Conservation (phyloP, 1,139 yeast genomes). For the Hanseniaspora sp. region DNA sequence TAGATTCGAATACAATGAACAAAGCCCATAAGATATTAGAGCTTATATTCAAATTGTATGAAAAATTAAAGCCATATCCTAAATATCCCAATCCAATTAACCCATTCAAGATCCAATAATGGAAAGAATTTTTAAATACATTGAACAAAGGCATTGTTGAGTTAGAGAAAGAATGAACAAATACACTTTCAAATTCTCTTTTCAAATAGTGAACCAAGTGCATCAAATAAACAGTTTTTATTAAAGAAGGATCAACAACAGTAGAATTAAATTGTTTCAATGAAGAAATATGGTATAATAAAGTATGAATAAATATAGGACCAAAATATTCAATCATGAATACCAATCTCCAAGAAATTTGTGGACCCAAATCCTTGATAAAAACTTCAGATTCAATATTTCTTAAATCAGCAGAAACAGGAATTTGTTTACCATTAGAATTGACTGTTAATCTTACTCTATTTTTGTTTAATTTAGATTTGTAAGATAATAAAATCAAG, state of each 20-base stretch:
- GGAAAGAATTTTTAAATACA: slow-evolving; percentile 76
- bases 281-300: slow-evolving; percentile 39
- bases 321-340: slow-evolving; percentile 80
- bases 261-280: slow-evolving; percentile 10
- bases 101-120: slow-evolving; percentile 87
- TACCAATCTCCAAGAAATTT: slow-evolving; percentile 83
- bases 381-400: slow-evolving; percentile 30
- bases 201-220: slow-evolving; percentile 68
- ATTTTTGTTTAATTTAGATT: slow-evolving; percentile 32
- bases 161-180: slow-evolving; percentile 71
- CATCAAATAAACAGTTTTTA: slow-evolving; percentile 31
- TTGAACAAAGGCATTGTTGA: slow-evolving; percentile 87
- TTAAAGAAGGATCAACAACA: slow-evolving; percentile 22
- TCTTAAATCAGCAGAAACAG: slow-evolving; percentile 18
- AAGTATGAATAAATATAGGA: slow-evolving; percentile 69
- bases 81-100: slow-evolving; percentile 54
- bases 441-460: slow-evolving; percentile 34
- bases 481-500: background rate
- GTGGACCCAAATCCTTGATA: slow-evolving; percentile 87
- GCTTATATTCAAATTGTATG: slow-evolving; percentile 22
- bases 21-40: slow-evolving; percentile 21
- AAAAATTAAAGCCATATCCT: slow-evolving; percentile 45
- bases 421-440: slow-evolving; percentile 26
- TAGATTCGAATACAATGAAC: slow-evolving; percentile 58
- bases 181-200: slow-evolving; percentile 77